Percentiles rank a stretch among this genome's conserved stretches.
Conservation (phyloP, 495 filamentous ascomycete genomes). For the Penicillium coffeae region DNA sequence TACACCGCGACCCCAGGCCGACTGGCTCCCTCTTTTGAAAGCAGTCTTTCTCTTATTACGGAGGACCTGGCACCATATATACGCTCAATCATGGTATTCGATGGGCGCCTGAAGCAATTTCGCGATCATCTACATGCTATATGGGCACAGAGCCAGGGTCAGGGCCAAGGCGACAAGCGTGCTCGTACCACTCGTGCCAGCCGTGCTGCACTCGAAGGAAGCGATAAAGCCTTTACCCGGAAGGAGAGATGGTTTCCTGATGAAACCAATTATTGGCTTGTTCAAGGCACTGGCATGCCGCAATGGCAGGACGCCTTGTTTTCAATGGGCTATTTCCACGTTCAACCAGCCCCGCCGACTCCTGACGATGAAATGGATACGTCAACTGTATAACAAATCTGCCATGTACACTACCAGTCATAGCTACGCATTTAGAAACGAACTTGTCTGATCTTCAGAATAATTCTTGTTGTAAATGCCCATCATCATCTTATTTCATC, state of each 20-base stretch:
- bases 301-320: slow-evolving; percentile 56
- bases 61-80: slow-evolving; percentile 83
- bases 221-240: slow-evolving; percentile 64
- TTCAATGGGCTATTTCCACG: slow-evolving; percentile 33
- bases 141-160: slow-evolving; percentile 45
- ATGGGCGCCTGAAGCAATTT: slow-evolving; percentile 63
- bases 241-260: slow-evolving; percentile 77
- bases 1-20: slow-evolving; percentile 30
- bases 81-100: slow-evolving; percentile 72
- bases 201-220: slow-evolving; percentile 78
- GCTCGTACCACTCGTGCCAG: slow-evolving; percentile 74
- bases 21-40: slow-evolving; percentile 64
- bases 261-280: slow-evolving; percentile 55
- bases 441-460: background rate
- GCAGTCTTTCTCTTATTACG: slow-evolving; percentile 55
- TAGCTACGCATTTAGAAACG: background rate
- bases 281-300: slow-evolving; percentile 63
- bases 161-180: slow-evolving; percentile 51
- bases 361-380: background rate
- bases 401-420: background rate
- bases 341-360: slow-evolving; percentile 12
- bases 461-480: no score
- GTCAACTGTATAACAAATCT: background rate
- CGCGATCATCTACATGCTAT: slow-evolving; percentile 59
- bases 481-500: no score